Evolutionary conservation across 371 early-diverging fungal species (phyloP).

Genomic region (Mucor velutinosus): DNA sequence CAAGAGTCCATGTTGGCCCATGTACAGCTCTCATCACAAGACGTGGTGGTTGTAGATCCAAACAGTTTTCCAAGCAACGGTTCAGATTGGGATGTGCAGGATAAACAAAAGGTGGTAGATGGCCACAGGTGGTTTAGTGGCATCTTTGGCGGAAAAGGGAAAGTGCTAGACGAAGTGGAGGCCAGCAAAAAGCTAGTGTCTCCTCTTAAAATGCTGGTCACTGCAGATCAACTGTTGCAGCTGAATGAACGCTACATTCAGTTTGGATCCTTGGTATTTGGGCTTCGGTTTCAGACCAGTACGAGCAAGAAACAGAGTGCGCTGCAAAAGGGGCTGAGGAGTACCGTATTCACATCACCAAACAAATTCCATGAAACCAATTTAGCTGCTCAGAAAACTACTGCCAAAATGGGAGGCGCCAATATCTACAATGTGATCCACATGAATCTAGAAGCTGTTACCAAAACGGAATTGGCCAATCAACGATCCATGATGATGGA

Average conservation of each 20-base stretch:
- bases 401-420: constrained; percentile 27
- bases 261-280: constrained; percentile 38
- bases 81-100: constrained; percentile 15
- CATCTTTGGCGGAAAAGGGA: not conserved
- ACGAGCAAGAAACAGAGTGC: constrained; percentile 20
- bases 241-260: constrained; percentile 25
- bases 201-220: constrained; percentile 8
- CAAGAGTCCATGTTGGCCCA: constrained; percentile 16
- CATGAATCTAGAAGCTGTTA: constrained; percentile 26
- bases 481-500: not conserved
- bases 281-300: constrained; percentile 28
- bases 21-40: not conserved
- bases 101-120: not conserved
- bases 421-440: constrained; percentile 25
- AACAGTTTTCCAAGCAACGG: constrained; percentile 39
- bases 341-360: constrained; percentile 28
- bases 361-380: constrained; percentile 19
- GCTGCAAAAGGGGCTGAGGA: constrained; percentile 24
- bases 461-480: constrained; percentile 13
- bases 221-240: constrained; percentile 12
- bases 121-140: not conserved
- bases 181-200: constrained; percentile 1
- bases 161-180: constrained; percentile 1
- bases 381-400: constrained; percentile 17
- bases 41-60: constrained; percentile 30